Base-by-base conservation (phyloP, 805 yeast genomes). In the Suhomyces sp. region DNA sequence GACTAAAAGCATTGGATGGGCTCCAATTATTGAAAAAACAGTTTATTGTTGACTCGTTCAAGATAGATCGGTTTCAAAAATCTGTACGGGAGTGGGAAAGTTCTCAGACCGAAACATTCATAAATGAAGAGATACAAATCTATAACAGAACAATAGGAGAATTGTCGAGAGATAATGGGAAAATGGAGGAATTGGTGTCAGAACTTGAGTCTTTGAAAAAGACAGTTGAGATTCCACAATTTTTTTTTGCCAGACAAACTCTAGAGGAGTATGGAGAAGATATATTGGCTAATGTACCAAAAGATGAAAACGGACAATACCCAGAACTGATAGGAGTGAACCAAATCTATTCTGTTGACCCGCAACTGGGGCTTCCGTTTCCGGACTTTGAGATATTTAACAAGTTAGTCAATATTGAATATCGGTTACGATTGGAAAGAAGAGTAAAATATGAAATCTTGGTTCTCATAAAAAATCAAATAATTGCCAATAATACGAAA, bases 391-490 rank as follows among this genome's bases (percentile, higher is more conserved):
- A 47, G 3, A 52, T 42, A 12, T 59, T 68, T 43, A 53, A 54
- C 21, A 39, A 46, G 23, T 47, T 68, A 17, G 46, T 66, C 4
- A 57, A 62, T 31, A 47, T 59, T 10, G 73, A 68, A 39, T 60
- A 48, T 35, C 39, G 59, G 22, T 43, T 57, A 28, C 53, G 70
- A 17, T 45, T 63, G 36, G 46, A 56, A 36, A 42, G 52, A 35
- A 55, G 61, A 46, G 50, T 67, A 30, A 58, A 62, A 36, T 55
- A 62, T 40, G 72, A 66, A 37, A 47, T 64, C 2, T 48, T 66
- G 33, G 48, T 51, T 10, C 48, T 51, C 31, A 52, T 63, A 20
- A 64, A 61, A 36, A 49, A 54, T 31, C 64, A 59, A 26, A 46
- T 65, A 19, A 38, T 45, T 1, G 44, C 53, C 12, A 53, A 59